A percentile compares a stretch with the other conserved stretches of the same genome.
Evolutionary conservation across 73 alveolate genomes (phyloP).

Genomic region (Durusdinium trenchii): DNA sequence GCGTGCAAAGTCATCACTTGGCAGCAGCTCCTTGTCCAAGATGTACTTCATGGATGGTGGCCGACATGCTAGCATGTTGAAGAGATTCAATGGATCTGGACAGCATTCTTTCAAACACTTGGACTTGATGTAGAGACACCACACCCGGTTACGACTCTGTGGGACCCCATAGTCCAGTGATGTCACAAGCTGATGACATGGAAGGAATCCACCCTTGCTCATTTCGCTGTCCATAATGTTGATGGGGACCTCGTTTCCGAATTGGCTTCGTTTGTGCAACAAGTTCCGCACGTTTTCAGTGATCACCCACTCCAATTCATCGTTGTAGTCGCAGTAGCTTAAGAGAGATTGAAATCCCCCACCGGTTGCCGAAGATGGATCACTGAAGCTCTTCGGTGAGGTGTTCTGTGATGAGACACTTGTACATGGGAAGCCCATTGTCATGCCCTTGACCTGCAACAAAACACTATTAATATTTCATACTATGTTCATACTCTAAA

Average conservation of each 20-base stretch:
- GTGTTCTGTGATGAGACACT: neutral
- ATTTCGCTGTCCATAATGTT: neutral
- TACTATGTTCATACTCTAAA: neutral
- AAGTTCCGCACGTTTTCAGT: neutral
- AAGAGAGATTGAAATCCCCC: neutral
- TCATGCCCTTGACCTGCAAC: neutral
- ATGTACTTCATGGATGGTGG: no score
- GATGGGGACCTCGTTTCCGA: neutral
- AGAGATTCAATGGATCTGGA: no score
- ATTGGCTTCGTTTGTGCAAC: neutral
- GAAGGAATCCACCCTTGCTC: neutral
- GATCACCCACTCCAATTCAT: neutral
- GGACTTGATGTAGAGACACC: neutral
- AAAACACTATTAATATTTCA: neutral
- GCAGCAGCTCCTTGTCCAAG: no score
- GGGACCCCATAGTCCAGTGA: neutral
- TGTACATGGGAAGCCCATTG: slow-evolving; percentile 26
- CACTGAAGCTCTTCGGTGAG: neutral
- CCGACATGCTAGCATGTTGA: no score
- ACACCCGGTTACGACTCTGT: neutral
- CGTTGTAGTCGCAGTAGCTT: neutral
- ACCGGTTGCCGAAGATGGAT: neutral
- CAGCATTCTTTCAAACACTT: no score
- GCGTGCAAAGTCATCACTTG: no score
- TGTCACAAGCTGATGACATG: neutral